These are phyloP conservation scores for Fistulifera solaris DNA, from an alignment of 108 stramenopile species.

Conservation along the genomic window DNA sequence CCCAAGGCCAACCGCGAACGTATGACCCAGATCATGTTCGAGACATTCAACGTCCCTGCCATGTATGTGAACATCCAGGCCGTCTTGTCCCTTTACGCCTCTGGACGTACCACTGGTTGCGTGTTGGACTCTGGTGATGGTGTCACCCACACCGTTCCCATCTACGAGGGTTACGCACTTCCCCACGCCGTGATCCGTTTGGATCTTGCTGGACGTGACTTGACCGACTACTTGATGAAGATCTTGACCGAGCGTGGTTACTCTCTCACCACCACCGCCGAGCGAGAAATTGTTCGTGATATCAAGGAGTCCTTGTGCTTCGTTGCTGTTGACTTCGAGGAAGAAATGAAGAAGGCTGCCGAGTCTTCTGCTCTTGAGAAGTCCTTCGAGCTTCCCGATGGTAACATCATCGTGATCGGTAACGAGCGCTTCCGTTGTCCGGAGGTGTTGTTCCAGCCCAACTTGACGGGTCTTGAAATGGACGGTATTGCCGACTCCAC, in stretches of 20 bases:
- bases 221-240: slow-evolving; percentile 94
- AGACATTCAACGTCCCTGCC: slow-evolving; percentile 99
- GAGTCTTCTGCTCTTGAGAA: slow-evolving; percentile 89
- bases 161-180: slow-evolving; percentile 94
- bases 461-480: slow-evolving; percentile 96
- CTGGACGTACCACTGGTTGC: slow-evolving; percentile 92
- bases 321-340: slow-evolving; percentile 89
- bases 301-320: slow-evolving; percentile 90
- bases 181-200: slow-evolving; percentile 93
- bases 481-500: slow-evolving; percentile 95
- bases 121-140: slow-evolving; percentile 93
- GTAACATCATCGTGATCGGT: slow-evolving; percentile 91
- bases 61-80: slow-evolving; percentile 99
- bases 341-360: slow-evolving; percentile 90
- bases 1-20: slow-evolving; percentile 99
- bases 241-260: slow-evolving; percentile 89
- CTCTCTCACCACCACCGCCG: slow-evolving; percentile 89
- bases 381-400: slow-evolving; percentile 90
- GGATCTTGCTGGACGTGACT: slow-evolving; percentile 90
- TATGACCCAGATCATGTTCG: slow-evolving; percentile 99
- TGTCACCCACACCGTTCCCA: slow-evolving; percentile 93
- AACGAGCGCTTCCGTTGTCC: slow-evolving; percentile 92
- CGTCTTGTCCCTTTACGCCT: slow-evolving; percentile 91
- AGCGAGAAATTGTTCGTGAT: slow-evolving; percentile 92
- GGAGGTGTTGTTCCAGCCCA: slow-evolving; percentile 91